These are phyloP conservation scores for Phytophthora fragariaefolia DNA, from an alignment of 352 stramenopile species.

Conservation along the genomic window DNA sequence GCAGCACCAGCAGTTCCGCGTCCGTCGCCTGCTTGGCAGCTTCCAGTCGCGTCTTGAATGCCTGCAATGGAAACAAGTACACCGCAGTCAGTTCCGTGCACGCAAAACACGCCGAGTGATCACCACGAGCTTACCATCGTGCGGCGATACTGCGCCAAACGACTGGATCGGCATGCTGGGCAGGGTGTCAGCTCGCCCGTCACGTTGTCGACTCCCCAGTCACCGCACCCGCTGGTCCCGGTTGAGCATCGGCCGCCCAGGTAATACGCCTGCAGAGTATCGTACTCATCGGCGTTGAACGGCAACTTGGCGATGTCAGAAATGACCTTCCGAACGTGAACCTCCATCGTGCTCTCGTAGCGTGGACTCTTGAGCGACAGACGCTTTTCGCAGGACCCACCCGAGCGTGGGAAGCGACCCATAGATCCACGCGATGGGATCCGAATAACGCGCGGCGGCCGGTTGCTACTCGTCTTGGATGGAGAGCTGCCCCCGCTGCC, in stretches of 20 bases:
- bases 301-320: constrained; percentile 65
- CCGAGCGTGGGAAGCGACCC: constrained; percentile 40
- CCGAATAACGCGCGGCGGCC: constrained; percentile 47
- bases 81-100: constrained; percentile 4
- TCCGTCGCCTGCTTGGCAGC: constrained; percentile 44
- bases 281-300: constrained; percentile 73
- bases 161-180: constrained; percentile 52
- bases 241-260: constrained; percentile 53
- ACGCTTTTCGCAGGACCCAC: constrained; percentile 47
- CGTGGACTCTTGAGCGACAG: constrained; percentile 73
- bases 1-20: constrained; percentile 53
- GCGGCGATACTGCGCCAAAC: constrained; percentile 58
- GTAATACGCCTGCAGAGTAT: constrained; percentile 68
- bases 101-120: constrained; percentile 1
- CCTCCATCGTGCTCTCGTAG: constrained; percentile 78
- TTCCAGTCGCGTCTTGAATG: constrained; percentile 55
- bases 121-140: constrained; percentile 53
- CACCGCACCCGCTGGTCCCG: constrained; percentile 37
- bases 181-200: constrained; percentile 42
- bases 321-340: constrained; percentile 74
- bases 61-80: constrained; percentile 32
- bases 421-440: constrained; percentile 55
- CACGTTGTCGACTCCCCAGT: constrained; percentile 28
- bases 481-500: constrained; percentile 35
- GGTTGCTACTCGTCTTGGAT: constrained; percentile 49